A percentile compares a stretch with the other conserved stretches of the same genome.
Conservation (phyloP, 257 asterid species). For the Cruciata laevipes region DNA sequence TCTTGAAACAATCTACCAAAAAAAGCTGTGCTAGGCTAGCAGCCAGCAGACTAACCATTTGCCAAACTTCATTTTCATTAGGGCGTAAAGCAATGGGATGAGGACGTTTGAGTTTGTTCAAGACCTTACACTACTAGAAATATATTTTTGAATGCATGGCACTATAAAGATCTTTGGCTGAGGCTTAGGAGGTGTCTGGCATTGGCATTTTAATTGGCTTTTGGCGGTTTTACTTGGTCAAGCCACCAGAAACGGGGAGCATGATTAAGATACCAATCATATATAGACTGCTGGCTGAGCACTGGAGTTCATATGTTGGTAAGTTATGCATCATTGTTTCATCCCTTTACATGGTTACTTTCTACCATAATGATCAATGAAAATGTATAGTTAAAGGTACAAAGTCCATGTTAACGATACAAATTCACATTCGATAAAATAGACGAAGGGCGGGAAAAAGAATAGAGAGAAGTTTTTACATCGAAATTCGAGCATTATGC, state of each 20-base stretch:
- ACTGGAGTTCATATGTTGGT: too few relatives aligned
- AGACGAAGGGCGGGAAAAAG: background rate
- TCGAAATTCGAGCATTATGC: background rate
- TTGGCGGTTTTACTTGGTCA: too few relatives aligned
- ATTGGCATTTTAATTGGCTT: background rate
- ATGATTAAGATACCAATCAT: background rate
- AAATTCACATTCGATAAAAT: background rate
- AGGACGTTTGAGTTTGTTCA: background rate
- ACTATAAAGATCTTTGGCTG: background rate
- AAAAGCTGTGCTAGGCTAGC: background rate
- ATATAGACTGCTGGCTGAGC: background rate
- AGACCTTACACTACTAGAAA: background rate
- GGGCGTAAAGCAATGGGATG: background rate
- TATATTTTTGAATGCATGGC: background rate
- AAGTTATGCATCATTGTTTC: too few relatives aligned
- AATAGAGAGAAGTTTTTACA: slow-evolving; percentile 6
- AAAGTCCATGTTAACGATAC: too few relatives aligned
- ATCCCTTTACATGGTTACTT: too few relatives aligned
- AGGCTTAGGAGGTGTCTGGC: background rate
- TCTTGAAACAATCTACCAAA: background rate
- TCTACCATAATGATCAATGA: too few relatives aligned
- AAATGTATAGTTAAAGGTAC: too few relatives aligned
- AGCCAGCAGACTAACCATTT: background rate
- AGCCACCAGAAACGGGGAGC: background rate
- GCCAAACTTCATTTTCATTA: background rate